Percentiles rank a stretch among this genome's conserved stretches.
These are phyloP conservation scores for Raphanus sativus DNA, from an alignment of 345 rosid genomes.

Conservation along the genomic window DNA sequence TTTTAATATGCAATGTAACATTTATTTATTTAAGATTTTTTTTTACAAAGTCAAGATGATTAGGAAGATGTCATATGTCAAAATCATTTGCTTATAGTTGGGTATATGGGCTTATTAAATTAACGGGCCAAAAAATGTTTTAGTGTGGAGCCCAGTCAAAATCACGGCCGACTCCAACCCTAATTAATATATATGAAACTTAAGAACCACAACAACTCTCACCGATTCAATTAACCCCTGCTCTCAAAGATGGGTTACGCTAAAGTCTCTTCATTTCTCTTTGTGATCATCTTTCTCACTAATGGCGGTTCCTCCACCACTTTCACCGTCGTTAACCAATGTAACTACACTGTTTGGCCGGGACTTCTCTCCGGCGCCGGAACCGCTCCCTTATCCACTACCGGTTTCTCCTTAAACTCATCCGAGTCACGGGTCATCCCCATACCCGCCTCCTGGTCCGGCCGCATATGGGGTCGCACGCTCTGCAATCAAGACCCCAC, in stretches of 20 bases:
- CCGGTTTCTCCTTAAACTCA: conserved; percentile 54
- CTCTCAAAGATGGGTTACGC: neutral
- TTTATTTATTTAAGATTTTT: too few relatives aligned
- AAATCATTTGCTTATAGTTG: too few relatives aligned
- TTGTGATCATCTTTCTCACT: neutral
- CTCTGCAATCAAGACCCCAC: conserved; percentile 45
- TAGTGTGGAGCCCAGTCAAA: too few relatives aligned
- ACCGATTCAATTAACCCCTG: neutral
- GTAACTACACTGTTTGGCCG: conserved; percentile 61
- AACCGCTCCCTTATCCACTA: conserved; percentile 45
- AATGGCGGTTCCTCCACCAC: conserved; percentile 34
- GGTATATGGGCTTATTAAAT: too few relatives aligned
- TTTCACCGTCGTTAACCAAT: conserved; percentile 50
- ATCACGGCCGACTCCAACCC: too few relatives aligned
- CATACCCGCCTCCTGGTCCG: conserved; percentile 55
- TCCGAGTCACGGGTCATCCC: conserved; percentile 40
- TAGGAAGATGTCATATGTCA: too few relatives aligned
- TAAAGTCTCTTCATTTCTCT: conserved; percentile 19
- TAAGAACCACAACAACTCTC: neutral
- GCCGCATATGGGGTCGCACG: conserved; percentile 65
- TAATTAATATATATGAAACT: neutral
- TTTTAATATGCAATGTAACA: too few relatives aligned
- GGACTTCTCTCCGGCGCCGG: conserved; percentile 59
- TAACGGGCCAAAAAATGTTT: too few relatives aligned
- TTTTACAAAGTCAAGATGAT: too few relatives aligned